Evolutionary conservation across 148 eudicot species (phyloP).

Genomic region (Diospyros lotus): DNA sequence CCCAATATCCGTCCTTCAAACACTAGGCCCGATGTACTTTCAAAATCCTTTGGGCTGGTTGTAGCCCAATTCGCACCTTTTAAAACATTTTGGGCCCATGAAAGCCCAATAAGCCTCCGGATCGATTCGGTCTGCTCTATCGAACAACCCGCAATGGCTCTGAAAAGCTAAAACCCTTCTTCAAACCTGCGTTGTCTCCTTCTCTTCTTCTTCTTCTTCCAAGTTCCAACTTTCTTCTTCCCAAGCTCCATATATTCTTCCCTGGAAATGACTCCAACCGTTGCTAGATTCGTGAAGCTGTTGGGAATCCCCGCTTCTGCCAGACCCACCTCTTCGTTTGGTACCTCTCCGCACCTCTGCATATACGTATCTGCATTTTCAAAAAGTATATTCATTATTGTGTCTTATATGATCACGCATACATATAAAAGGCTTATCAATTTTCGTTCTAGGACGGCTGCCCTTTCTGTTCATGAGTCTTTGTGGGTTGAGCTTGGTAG

Average conservation of each 20-base stretch:
- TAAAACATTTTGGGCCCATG: too few species aligned
- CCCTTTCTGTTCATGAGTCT: not conserved
- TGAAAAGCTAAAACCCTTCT: conserved; percentile 9
- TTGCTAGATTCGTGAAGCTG: conserved; percentile 16
- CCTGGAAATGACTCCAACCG: conserved; percentile 10
- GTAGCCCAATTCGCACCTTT: too few species aligned
- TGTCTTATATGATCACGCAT: not conserved
- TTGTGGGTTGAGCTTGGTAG: not conserved
- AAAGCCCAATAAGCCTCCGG: too few species aligned
- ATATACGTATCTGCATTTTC: not conserved
- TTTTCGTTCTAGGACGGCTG: not conserved
- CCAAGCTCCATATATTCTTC: not conserved
- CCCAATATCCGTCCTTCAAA: too few species aligned
- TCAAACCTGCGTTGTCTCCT: not conserved
- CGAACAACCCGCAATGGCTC: too few species aligned
- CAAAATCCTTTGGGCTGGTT: too few species aligned
- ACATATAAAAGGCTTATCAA: not conserved
- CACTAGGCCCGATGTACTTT: too few species aligned
- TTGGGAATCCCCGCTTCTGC: not conserved
- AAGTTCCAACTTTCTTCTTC: too few species aligned
- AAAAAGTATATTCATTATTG: not conserved
- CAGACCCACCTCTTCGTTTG: conserved; percentile 19
- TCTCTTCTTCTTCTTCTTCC: not conserved
- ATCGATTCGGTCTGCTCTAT: too few species aligned
- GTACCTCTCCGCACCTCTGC: conserved; percentile 18